Percentiles rank a stretch among this genome's conserved stretches.
Conservation (phyloP, 768 basidiomycete species). For the Boletus tomentosulus region DNA sequence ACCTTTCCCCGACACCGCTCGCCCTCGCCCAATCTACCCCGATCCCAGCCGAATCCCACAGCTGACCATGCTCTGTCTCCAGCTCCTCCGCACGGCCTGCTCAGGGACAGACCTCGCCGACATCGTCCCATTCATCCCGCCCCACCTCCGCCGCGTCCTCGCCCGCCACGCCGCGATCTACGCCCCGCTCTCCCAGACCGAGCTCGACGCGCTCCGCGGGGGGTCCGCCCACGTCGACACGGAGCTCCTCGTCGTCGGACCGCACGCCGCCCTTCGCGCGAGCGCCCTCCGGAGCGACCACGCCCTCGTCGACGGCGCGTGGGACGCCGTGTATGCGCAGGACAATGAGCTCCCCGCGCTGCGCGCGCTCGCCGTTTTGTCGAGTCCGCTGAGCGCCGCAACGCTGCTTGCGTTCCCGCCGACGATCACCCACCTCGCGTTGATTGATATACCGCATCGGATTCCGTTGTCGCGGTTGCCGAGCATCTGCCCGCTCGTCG, state of each 20-base stretch:
- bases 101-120: conserved; percentile 43
- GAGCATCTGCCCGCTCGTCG: conserved; percentile 54
- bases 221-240: conserved; percentile 53
- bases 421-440: conserved; percentile 59
- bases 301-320: conserved; percentile 14
- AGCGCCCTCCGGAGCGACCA: conserved; percentile 35
- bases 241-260: conserved; percentile 64
- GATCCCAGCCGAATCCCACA: conserved; percentile 37
- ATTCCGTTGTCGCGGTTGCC: conserved; percentile 57
- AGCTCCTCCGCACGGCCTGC: conserved; percentile 39
- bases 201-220: conserved; percentile 49
- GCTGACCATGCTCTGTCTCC: conserved; percentile 57
- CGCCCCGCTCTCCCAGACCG: conserved; percentile 46
- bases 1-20: background rate
- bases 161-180: conserved; percentile 57
- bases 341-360: conserved; percentile 36
- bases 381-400: conserved; percentile 40
- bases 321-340: conserved; percentile 37
- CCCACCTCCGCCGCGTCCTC: conserved; percentile 55
- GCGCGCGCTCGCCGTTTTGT: conserved; percentile 49
- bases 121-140: conserved; percentile 49
- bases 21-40: conserved; percentile 13
- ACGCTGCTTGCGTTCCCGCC: conserved; percentile 53
- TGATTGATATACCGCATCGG: conserved; percentile 47
- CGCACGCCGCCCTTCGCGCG: conserved; percentile 40